Percentiles rank a stretch among this genome's conserved stretches.
Conservation (phyloP, 768 basidiomycete genomes). For the Tricholoma flavovirens region DNA sequence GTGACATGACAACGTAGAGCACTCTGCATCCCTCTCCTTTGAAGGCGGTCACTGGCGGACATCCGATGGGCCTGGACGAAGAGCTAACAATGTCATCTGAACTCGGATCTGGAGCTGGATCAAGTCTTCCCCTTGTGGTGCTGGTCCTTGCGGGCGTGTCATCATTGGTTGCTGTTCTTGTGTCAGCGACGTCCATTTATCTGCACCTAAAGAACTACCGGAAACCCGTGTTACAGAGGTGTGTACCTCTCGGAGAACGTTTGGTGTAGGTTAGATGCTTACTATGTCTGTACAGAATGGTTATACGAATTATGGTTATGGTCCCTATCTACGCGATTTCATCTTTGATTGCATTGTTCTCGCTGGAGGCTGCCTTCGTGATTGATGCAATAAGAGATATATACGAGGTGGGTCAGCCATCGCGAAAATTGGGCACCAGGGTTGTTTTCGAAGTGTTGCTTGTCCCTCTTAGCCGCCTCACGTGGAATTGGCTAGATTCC, state of each 20-base stretch:
- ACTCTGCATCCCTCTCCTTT: not conserved
- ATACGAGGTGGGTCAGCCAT: slow-evolving; percentile 73
- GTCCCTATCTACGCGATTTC: slow-evolving; percentile 89
- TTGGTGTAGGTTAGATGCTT: not conserved
- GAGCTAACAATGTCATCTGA: slow-evolving; percentile 10
- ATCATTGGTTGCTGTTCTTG: slow-evolving; percentile 62
- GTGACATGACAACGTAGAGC: too few species aligned
- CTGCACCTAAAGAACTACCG: slow-evolving; percentile 84
- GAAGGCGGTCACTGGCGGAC: not conserved
- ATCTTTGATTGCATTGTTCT: slow-evolving; percentile 89
- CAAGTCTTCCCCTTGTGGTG: slow-evolving; percentile 50
- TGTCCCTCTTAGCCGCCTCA: too few species aligned
- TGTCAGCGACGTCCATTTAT: slow-evolving; percentile 70
- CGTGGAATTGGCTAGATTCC: not conserved
- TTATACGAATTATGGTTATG: slow-evolving; percentile 95
- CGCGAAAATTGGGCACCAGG: not conserved
- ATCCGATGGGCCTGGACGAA: not conserved
- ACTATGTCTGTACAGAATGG: slow-evolving; percentile 50
- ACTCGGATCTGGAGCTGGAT: slow-evolving; percentile 46
- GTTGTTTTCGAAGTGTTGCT: not conserved
- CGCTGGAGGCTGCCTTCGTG: slow-evolving; percentile 91
- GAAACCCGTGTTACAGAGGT: slow-evolving; percentile 79
- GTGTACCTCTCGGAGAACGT: slow-evolving; percentile 10
- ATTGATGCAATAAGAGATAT: slow-evolving; percentile 94
- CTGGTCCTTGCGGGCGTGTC: slow-evolving; percentile 58